Evolutionary conservation across 805 yeast species (phyloP), one percentile per base, ranked within the genome.

Genomic region (Nakazawaea pomicola): DNA sequence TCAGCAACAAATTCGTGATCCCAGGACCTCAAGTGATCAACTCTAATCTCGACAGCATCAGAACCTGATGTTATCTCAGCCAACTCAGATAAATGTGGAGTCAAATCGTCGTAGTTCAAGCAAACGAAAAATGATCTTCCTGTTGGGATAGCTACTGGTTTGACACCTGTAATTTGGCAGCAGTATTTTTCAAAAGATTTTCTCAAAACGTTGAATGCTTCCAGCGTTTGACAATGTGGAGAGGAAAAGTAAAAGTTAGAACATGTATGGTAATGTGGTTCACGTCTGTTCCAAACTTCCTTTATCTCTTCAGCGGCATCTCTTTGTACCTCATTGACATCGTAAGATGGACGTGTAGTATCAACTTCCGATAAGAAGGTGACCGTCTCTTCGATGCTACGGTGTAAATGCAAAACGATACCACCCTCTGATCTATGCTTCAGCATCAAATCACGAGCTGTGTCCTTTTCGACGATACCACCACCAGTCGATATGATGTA

Each of bases 401-500:
- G 81, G 60, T 91, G 97, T 45, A 93, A 70, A 54, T 93, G 97
- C 41, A 93, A 68, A 10, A 93, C 98, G 48, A 85, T 72, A 29
- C 96, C 95, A 19, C 84, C 85, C 17, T 64, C 52, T 6, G 63
- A 61, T 30, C 59, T 53, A 58, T 78, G 84, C 6, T 67, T 57
- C 50, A 79, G 72, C 58, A 93, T 68, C 6, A 76, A 49, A 9
- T 68, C 68, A 52, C 97, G 75, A 4, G 95, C 78, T n/a, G 60
- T 72, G 6, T 70, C 70, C 29, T 73, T 73, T 62, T 91, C 98
- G 20, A 93, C 95, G 46, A 93, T 70, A 8, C 99, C 99, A 33
- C 99, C 99, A 25, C 99, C 99, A 37, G 96, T 86, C 0, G 98
- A 86, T 41, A 91, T 72, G 17, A 91, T 84, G 52, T 79, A 68